Evolutionary conservation across 345 rosid species (phyloP).

Genomic region (Eucalyptus curtisii): DNA sequence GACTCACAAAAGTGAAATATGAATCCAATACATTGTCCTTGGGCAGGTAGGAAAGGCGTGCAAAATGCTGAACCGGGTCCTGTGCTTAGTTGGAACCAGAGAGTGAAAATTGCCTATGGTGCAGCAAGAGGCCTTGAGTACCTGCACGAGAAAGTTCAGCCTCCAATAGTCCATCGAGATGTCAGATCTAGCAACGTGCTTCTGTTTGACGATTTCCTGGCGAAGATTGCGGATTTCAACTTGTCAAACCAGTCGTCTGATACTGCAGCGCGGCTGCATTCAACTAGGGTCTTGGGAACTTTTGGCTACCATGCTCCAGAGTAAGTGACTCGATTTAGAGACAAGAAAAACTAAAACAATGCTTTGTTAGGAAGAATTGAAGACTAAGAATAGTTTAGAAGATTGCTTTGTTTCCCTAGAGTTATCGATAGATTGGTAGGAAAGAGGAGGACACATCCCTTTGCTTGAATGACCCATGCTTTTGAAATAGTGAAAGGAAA

Average conservation of each 20-base stretch:
- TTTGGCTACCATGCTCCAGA: slow-evolving; percentile 99
- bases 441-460: background rate
- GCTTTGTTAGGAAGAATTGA: background rate
- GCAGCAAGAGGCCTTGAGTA: slow-evolving; percentile 93
- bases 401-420: background rate
- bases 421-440: background rate
- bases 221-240: slow-evolving; percentile 94
- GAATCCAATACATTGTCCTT: background rate
- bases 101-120: slow-evolving; percentile 83
- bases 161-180: slow-evolving; percentile 85
- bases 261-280: slow-evolving; percentile 84
- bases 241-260: slow-evolving; percentile 83
- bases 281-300: slow-evolving; percentile 94
- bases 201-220: slow-evolving; percentile 58
- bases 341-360: background rate
- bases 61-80: slow-evolving; percentile 98
- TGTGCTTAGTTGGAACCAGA: slow-evolving; percentile 73
- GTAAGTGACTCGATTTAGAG: slow-evolving; percentile 7
- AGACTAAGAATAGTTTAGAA: background rate
- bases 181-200: slow-evolving; percentile 95
- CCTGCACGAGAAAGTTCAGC: slow-evolving; percentile 92
- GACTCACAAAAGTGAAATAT: background rate
- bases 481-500: background rate
- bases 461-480: background rate
- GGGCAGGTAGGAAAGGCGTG: slow-evolving; percentile 84